Evolutionary conservation across 2,329 filamentous ascomycete genomes (phyloP), one percentile per base, ranked within the genome.

Genomic region (Didymosphaeria variabile): DNA sequence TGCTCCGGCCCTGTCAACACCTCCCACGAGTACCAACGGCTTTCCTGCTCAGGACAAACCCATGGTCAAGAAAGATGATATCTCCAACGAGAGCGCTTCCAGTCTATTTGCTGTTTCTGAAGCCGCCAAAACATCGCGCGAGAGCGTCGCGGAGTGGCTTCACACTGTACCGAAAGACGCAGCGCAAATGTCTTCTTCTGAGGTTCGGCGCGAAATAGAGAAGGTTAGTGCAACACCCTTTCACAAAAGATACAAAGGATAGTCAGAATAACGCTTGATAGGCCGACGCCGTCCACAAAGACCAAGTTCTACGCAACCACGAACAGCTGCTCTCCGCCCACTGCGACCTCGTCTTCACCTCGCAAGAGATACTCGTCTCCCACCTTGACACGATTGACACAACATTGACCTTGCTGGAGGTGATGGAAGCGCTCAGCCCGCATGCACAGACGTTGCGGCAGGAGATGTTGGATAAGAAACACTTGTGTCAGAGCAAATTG

Each of bases 321-420:
- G 17, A 45, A 1, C 29, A 29, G 17, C 19, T 45, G 23, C 15
- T 40, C 4, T 10, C 26, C 26, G 38, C 45, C 40, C 32, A 40
- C 29, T 23, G 10, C 17, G 38, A 34, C 17, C 26, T 55, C 13
- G 8, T 55, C 17, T 8, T 15, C 8, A 4, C 29, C 21, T 49
- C 32, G 19, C 31, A 58, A 29, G 13, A 36, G 5, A 61, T 61
- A 49, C 44, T 44, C 10, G 15, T 31, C 0, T 49, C 55, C 8
- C 59, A 62, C 31, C 51, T 62, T 15, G 59, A 62, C 21, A 55
- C 59, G 9, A 58, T 62, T 21, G 50, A 58, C 2, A 62, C 59
- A 21, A 42, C 55, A 2, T 29, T 58, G 2, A 47, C 51, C 10
- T 13, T 62, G 7, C 51, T 62, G 3, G 44, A 58, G 8, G 55